Base-by-base conservation (phyloP, 306 rosid species). In the Cucumis hystrix region DNA sequence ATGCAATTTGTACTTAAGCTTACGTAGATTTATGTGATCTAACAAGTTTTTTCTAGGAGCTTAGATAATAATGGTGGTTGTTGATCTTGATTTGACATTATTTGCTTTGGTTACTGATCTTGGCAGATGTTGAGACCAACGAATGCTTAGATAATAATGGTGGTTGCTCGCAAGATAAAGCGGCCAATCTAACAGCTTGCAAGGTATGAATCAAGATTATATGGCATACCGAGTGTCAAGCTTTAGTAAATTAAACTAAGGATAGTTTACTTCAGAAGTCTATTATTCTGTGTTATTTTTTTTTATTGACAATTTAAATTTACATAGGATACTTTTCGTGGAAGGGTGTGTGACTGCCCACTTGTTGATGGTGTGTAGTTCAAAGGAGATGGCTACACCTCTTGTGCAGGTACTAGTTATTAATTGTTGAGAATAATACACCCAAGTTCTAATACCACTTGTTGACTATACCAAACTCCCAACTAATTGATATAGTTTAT, bases 301-400 rank as follows among this genome's bases (percentile, higher is more conserved):
- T 45, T 51, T 45, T 79, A 78, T 62, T 58, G 63, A 78, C 62
- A 49, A n/a, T 58, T 65, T 80, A 61, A 66, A 33, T 79, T 41
- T 87, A 33, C 54, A 55, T 85, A 95, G 99, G 99, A 95, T 83
- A 95, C 99, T 20, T 95, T 95, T 81, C 97, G 99, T 41, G 99
- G 99, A 73, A 89, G 99, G 87, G 93, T 95, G 77, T 95, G 99
- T 59, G 93, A 91, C 80, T 95, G 99, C 84, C 99, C 99, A 57
- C 79, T 89, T 63, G 90, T 95, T 77, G 98, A 92, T 84, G 99
- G 99, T 79, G 97, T 95, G 87, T 96, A 92, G 83, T 95, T 95
- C 84, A 95, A 92, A 87, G 99, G 99, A 87, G 99, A 95, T 84
- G 99, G 99, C 82, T 95, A 95, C 82, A 92, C 90, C 41, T 80